A percentile compares a stretch with the other conserved stretches of the same genome.
These are phyloP conservation scores for Fusarium mangiferae DNA, from an alignment of 2,329 filamentous ascomycete species.

Conservation along the genomic window DNA sequence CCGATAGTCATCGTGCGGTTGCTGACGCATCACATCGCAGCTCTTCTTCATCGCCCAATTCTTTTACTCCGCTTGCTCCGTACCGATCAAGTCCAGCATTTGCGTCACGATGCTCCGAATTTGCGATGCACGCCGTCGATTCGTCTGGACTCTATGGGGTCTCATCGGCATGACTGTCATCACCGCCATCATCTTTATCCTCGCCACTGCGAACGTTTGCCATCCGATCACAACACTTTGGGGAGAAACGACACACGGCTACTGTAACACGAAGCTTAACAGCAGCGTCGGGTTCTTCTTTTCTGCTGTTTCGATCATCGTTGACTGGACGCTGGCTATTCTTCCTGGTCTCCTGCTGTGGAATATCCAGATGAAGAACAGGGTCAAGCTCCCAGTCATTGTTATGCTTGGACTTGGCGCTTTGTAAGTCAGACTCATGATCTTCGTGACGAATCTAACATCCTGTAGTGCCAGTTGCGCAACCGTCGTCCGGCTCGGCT, in stretches of 20 bases:
- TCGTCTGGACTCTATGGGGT: conserved; percentile 25
- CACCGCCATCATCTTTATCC: conserved; percentile 32
- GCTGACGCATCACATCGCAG: neutral
- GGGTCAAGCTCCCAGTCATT: conserved; percentile 36
- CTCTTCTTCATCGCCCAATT: conserved; percentile 38
- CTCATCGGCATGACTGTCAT: conserved; percentile 22
- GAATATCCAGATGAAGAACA: conserved; percentile 42
- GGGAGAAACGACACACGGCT: conserved; percentile 25
- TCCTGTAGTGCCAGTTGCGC: conserved; percentile 31
- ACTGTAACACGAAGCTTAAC: conserved; percentile 29
- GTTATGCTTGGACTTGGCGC: conserved; percentile 36
- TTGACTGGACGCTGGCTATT: conserved; percentile 41
- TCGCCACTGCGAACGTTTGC: conserved; percentile 39
- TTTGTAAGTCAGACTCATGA: conserved; percentile 8
- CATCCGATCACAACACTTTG: conserved; percentile 41
- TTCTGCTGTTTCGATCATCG: conserved; percentile 41
- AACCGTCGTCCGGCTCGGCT: conserved; percentile 37
- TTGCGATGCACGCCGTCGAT: conserved; percentile 26
- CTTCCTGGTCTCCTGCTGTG: conserved; percentile 42
- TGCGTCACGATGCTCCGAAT: conserved; percentile 45
- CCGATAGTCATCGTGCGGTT: accelerated
- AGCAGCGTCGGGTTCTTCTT: conserved; percentile 41
- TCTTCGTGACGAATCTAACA: neutral
- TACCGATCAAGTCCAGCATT: conserved; percentile 44
- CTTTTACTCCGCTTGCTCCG: conserved; percentile 33